Base-by-base conservation (phyloP, 2,329 filamentous ascomycete species). In the Sclerotinia borealis region DNA sequence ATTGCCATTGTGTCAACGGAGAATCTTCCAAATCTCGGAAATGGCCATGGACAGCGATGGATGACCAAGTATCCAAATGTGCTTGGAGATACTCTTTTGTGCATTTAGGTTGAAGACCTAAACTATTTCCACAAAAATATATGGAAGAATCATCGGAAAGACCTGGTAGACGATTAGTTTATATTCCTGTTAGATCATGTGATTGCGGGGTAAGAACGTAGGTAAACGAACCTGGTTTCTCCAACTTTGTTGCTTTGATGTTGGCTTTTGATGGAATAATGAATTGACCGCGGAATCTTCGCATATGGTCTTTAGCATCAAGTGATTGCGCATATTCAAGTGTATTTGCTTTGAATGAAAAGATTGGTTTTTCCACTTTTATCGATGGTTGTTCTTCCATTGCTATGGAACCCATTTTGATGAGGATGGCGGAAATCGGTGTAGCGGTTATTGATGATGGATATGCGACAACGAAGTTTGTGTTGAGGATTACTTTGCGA, bases 41-140 rank as follows among this genome's bases (percentile, higher is more conserved):
- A 77, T 96, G 92, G 0, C 92, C 92, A 47, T 89, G 87, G 27
- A 96, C 92, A 22, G 89, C 92, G 68, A 95, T 89, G 0, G 86
- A 88, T 0, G 88, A 88, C 92, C 93, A 96, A 4, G 91, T 92
- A 66, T 89, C 84, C 1, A 96, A 82, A 69, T 96, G 92, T 6
- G 85, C 83, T 51, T 87, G 79, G 66, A 96, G 77, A 66, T 91
- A 87, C 19, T 81, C 78, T 22, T 83, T 80, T 0, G 88, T 86
- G 17, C 83, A 83, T 66, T 83, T 85, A 50, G 93, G 92, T 75
- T 96, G 92, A 4, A 93, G 83, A 43, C 92, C 92, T 1, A 96
- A 83, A 0, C 92, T 96, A 78, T 96, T 96, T 63, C 93, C 93
- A 68, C 92, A 93, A 67, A 97, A 86, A 76, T 96, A 97, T 64